Percentiles rank a stretch among this genome's conserved stretches.
Evolutionary conservation across 305 asterid genomes (phyloP).

Genomic region (Fraxinus sp.): DNA sequence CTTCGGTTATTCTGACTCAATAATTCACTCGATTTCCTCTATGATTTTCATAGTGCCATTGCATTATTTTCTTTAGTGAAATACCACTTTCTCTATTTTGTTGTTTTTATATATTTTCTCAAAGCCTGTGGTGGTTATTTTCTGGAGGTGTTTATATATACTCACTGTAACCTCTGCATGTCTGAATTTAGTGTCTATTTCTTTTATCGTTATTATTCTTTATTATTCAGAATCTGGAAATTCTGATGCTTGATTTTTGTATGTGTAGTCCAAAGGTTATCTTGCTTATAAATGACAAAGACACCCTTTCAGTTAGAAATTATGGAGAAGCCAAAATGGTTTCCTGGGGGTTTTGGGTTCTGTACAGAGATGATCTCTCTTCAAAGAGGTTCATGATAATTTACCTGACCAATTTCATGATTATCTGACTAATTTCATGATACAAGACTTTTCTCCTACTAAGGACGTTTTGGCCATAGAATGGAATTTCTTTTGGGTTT

Average conservation of each 20-base stretch:
- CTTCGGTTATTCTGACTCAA: not conserved
- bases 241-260: not conserved
- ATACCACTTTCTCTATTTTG: not conserved
- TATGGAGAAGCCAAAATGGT: not conserved
- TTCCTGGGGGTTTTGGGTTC: not conserved
- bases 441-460: not conserved
- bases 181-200: not conserved
- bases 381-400: not conserved
- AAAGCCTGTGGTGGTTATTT: not conserved
- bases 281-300: not conserved
- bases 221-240: not conserved
- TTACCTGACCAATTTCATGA: not conserved
- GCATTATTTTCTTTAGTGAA: not conserved
- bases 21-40: not conserved
- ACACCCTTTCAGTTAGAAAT: not conserved
- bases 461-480: not conserved
- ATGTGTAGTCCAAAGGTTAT: not conserved
- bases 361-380: not conserved
- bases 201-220: not conserved
- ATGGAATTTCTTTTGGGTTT: not conserved
- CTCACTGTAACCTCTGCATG: not conserved
- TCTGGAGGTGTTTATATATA: not conserved
- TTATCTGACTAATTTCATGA: not conserved
- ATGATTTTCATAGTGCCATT: constrained; percentile 32
- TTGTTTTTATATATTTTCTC: not conserved